These are phyloP conservation scores for Exophiala phaeomuriformis DNA, from an alignment of 2,329 filamentous ascomycete genomes.

Conservation along the genomic window DNA sequence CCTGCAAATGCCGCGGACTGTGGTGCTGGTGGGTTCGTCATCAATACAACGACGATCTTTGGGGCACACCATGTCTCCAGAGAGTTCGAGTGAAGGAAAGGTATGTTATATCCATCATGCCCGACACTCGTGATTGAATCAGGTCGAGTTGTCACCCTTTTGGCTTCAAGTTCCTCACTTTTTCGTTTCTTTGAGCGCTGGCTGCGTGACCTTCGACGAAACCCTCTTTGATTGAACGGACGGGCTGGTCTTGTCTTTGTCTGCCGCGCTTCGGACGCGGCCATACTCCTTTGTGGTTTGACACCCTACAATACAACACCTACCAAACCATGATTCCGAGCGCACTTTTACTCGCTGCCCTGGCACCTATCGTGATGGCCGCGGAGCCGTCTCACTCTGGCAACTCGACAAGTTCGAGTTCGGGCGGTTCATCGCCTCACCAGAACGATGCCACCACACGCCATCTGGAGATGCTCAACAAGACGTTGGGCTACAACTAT, in stretches of 20 bases:
- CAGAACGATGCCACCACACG: conserved; percentile 25
- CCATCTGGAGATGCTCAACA: conserved; percentile 38
- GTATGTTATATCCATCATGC: background rate
- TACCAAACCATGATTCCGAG: background rate
- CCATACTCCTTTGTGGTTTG: background rate
- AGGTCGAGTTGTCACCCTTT: background rate
- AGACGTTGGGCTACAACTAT: conserved; percentile 54
- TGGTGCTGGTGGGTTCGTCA: background rate
- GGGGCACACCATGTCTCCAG: background rate
- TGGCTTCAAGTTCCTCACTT: background rate
- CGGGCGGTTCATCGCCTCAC: conserved; percentile 1
- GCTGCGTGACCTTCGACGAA: background rate
- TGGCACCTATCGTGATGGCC: conserved; percentile 2
- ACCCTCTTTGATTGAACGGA: background rate
- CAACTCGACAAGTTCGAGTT: conserved; percentile 8
- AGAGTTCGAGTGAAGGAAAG: background rate
- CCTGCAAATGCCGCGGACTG: background rate
- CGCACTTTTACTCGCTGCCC: background rate
- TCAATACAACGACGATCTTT: no score
- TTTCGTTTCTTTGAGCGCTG: conserved; percentile 1
- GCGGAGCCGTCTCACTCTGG: background rate
- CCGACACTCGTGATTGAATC: background rate
- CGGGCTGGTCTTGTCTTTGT: conserved; percentile 10
- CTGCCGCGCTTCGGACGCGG: background rate
- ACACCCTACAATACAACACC: background rate